Base-by-base conservation (phyloP, 2,329 filamentous ascomycete genomes). In the Aspergillus piperis region DNA sequence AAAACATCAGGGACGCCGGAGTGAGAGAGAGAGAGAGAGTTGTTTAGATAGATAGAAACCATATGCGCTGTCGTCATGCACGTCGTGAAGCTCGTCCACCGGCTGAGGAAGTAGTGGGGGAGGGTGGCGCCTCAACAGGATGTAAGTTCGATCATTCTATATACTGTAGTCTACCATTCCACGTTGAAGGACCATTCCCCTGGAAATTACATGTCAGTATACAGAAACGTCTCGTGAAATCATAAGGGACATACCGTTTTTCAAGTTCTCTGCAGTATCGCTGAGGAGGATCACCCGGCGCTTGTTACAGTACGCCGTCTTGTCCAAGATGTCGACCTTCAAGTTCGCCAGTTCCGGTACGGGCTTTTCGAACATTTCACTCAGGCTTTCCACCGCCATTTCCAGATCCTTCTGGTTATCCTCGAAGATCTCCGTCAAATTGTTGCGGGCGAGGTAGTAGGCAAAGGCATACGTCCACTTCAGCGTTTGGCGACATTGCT, bases 401-500 rank as follows among this genome's bases (percentile, higher is more conserved):
- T 99, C 95, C 23, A 99, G 80, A 73, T 99, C 95, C 77, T 96
- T 96, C 72, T 99, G 95, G 75, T 99, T 99, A 75, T 98, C 93
- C 76, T 99, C 95, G 62, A 99, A 99, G 57, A 99, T 98, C 73
- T 94, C 91, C 0, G 95, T 98, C 58, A 95, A 81, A 72, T 99
- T 98, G 82, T 97, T 98, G 58, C 92, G 88, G 2, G 90, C 89
- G n/a, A 99, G 86, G 73, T 99, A 99, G 75, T 95, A 99, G 1
- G 95, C 95, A 78, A 99, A 99, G 0, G 95, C 95, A 71, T 99
- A 99, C 0, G 95, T 99, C 95, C 95, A 99, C 80, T 99, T 99
- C 5, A 99, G 83, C 0, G 95, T 99, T 79, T 98, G 94, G n/a
- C 95, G 90, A 77, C 95, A 99, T 50, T 92, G 92, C 79, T 98